Conservation (phyloP, 1,284 basidiomycete species). For the Sporisorium scitamineum region DNA sequence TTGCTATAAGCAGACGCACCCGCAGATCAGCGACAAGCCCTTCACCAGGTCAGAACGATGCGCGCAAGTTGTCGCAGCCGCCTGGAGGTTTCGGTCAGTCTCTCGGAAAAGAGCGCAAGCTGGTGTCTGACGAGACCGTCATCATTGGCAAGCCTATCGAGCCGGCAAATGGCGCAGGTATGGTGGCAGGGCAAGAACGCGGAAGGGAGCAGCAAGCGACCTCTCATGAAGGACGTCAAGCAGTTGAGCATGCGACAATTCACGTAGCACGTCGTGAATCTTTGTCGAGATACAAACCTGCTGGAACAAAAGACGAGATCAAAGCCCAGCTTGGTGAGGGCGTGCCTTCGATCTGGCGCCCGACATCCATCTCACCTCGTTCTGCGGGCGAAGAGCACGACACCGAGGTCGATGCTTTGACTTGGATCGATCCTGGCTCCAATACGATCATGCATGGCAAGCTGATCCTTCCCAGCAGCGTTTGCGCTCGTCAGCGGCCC, state of each 20-base stretch:
- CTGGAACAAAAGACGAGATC: conserved; percentile 18
- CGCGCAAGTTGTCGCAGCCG: background rate
- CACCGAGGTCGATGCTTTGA: background rate
- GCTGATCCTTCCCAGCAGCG: background rate
- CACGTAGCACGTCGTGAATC: background rate
- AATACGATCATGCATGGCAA: background rate
- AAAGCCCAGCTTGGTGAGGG: conserved; percentile 26
- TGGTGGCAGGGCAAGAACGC: background rate
- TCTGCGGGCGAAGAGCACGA: background rate
- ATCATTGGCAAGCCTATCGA: conserved; percentile 22
- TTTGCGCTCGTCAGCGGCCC: background rate
- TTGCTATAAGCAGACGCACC: background rate
- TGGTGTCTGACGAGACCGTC: conserved; percentile 33
- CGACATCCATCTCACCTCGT: background rate
- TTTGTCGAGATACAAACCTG: conserved; percentile 12
- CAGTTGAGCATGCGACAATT: background rate
- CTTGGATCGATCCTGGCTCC: background rate
- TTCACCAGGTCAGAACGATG: background rate
- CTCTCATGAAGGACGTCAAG: background rate
- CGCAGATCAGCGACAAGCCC: background rate
- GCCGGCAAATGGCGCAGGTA: background rate
- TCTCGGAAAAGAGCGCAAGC: conserved; percentile 14
- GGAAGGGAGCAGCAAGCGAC: background rate
- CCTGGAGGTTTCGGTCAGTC: background rate
- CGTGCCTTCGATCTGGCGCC: background rate